These are phyloP conservation scores for Debaryomycetaceae sp. DNA, from an alignment of 1,139 yeast genomes.

Conservation along the genomic window DNA sequence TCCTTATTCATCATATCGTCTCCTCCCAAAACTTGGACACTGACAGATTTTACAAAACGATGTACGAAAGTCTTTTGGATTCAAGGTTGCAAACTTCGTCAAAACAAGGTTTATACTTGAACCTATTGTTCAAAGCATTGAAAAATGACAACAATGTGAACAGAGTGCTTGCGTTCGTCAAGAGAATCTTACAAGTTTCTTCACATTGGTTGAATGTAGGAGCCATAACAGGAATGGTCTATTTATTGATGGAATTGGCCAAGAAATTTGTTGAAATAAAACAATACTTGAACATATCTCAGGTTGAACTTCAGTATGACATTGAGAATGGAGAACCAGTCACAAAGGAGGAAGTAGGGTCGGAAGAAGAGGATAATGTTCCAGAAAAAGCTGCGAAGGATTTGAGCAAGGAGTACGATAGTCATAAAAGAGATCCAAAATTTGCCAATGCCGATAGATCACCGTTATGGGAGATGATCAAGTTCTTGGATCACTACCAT, in stretches of 20 bases:
- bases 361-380: constrained; percentile 3
- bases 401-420: constrained; percentile 53
- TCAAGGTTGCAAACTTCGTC: constrained; percentile 80
- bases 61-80: constrained; percentile 87
- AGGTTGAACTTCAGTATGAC: constrained; percentile 39
- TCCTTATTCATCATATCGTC: constrained; percentile 75
- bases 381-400: constrained; percentile 18
- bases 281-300: constrained; percentile 24
- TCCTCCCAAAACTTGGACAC: constrained; percentile 52
- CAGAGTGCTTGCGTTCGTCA: constrained; percentile 85
- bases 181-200: constrained; percentile 83
- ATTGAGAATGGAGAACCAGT: constrained; percentile 19
- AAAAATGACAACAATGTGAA: constrained; percentile 62
- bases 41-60: constrained; percentile 82
- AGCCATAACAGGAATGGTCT: constrained; percentile 86
- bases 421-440: constrained; percentile 87
- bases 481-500: constrained; percentile 78
- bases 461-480: constrained; percentile 82
- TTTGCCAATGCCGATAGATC: constrained; percentile 79
- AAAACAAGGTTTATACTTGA: constrained; percentile 85
- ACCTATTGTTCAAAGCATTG: constrained; percentile 78
- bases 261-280: constrained; percentile 41
- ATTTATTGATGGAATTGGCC: constrained; percentile 62
- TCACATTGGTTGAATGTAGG: constrained; percentile 87
- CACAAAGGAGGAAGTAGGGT: constrained; percentile 18